Evolutionary conservation across 2,329 filamentous ascomycete genomes (phyloP), one percentile per base, ranked within the genome.

Genomic region (Phyllosticta paracitricarpa): DNA sequence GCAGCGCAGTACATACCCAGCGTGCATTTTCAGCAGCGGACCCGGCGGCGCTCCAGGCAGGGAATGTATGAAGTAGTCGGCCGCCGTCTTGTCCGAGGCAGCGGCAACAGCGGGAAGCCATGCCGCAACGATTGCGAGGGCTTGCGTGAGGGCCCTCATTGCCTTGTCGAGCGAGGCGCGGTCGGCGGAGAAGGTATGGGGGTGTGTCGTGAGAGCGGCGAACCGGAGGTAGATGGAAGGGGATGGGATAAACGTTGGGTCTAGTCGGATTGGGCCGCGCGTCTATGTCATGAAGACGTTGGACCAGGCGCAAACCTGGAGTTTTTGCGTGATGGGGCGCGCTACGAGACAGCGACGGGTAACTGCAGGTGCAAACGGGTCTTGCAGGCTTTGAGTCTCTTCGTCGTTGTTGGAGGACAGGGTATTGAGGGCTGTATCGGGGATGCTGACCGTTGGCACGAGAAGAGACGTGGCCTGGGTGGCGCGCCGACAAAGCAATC

Each of bases 1-100:
- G 56, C 66, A 48, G 64, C 28, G 54, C 24, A 30, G 40, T 53
- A 76, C 88, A 79, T 79, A 96, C 91, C 94, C 94, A 78, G 94
- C 93, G 81, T 97, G 94, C 93, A 97, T 97, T 81, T 96, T 97
- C 70, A 96, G 77, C 64, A 91, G 77, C 48, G 90, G 86, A 22
- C 84, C 88, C 66, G 85, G 80, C 9, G 95, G 93, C 61, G 89
- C 85, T 33, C 95, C 94, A 5, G 94, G 94, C 22, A 99, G 81
- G 8, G 86, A 84, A 68, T 85, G 86, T 59, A 99, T 88, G 77
- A 88, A 97, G 76, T 97, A 99, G 74, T 99, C 92, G 33, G 87
- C 89, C 55, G 89, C 87, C 2, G 82, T 81, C 71, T 84, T 85
- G 35, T 78, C 76, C 67, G 76, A 81, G 40, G 64, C 64, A 40